These are phyloP conservation scores for Eucalyptus fibrosa DNA, from an alignment of 345 rosid species.

Conservation along the genomic window DNA sequence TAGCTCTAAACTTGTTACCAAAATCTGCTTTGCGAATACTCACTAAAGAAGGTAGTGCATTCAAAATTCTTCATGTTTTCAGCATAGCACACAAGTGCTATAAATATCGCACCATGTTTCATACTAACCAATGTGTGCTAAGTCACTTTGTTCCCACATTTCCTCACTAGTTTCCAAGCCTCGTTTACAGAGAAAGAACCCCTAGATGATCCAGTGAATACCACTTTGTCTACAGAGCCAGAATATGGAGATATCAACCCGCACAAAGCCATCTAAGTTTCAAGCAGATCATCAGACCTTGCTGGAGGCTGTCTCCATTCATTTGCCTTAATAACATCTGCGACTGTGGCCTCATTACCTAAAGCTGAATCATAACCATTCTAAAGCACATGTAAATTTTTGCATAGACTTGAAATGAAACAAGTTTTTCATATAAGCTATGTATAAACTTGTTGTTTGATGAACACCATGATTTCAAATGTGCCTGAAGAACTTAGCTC, in stretches of 20 bases:
- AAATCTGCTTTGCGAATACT: background rate
- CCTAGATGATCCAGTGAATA: background rate
- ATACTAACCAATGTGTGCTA: fast-evolving
- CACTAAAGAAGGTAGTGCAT: background rate
- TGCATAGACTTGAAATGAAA: fast-evolving
- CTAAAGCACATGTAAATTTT: background rate
- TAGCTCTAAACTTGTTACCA: background rate
- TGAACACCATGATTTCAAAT: background rate
- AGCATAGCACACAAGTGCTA: no score
- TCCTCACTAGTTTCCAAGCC: background rate
- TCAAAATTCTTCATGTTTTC: background rate
- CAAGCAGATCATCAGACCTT: background rate
- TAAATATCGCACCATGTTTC: fast-evolving
- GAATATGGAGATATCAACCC: background rate
- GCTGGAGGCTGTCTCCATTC: fast-evolving
- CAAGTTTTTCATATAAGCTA: background rate
- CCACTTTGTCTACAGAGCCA: background rate
- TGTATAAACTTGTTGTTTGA: background rate
- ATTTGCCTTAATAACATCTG: background rate
- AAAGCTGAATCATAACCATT: background rate
- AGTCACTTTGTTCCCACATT: background rate
- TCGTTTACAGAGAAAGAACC: background rate
- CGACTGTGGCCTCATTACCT: background rate
- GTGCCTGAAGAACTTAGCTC: background rate
- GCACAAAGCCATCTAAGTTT: background rate